Conservation (phyloP, 2,329 filamentous ascomycete species). For the Neofusicoccum ribis region DNA sequence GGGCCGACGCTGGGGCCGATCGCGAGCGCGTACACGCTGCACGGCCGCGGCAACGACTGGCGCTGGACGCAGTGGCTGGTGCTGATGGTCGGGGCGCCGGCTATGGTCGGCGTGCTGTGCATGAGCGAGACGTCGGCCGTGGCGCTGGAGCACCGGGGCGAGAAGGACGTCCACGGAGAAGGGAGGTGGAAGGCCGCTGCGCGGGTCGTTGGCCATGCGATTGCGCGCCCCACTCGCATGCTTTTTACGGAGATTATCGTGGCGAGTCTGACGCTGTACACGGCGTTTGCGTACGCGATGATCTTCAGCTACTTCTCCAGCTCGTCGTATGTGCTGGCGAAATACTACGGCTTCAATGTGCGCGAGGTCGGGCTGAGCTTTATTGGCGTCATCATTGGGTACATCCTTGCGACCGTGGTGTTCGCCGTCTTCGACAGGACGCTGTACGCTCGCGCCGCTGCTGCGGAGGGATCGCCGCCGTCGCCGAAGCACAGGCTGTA, state of each 20-base stretch:
- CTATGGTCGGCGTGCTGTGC: constrained; percentile 41
- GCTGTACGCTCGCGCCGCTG: constrained; percentile 30
- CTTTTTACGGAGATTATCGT: constrained; percentile 37
- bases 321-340: constrained; percentile 36
- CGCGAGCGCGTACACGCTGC: constrained; percentile 62
- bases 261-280: constrained; percentile 37
- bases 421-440: constrained; percentile 37
- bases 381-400: constrained; percentile 35
- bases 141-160: background rate
- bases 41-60: constrained; percentile 43
- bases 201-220: constrained; percentile 38
- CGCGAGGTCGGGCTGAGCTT: constrained; percentile 36
- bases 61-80: constrained; percentile 47
- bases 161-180: no score
- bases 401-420: constrained; percentile 30
- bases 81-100: constrained; percentile 41
- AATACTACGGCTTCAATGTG: constrained; percentile 31
- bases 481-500: constrained; percentile 61
- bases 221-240: constrained; percentile 55
- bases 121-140: constrained; percentile 56
- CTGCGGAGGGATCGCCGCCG: constrained; percentile 25
- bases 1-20: constrained; percentile 69
- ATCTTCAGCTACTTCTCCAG: constrained; percentile 40
- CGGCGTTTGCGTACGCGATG: constrained; percentile 36
- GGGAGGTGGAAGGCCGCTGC: no score